Conservation (phyloP, 129 eudicot species). For the Heracleum sosnowskyi region DNA sequence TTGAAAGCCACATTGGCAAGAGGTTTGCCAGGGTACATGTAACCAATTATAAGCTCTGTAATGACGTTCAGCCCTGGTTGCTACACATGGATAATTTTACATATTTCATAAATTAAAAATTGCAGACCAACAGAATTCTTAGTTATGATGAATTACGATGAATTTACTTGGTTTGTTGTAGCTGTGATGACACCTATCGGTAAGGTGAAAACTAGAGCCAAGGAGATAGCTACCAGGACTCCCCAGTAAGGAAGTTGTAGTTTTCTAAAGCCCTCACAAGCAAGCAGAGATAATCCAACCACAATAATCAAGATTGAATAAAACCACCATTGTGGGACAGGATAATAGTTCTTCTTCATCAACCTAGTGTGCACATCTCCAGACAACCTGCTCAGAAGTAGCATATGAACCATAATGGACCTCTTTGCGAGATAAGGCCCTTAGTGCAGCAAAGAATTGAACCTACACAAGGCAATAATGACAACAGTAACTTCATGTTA, state of each 20-base stretch:
- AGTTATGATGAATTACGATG: too few species aligned
- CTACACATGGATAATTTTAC: too few species aligned
- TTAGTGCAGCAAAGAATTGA: conserved; percentile 38
- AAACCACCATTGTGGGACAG: conserved; percentile 84
- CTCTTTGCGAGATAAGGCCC: conserved; percentile 49
- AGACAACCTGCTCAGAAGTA: conserved; percentile 46
- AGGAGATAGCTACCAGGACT: conserved; percentile 38
- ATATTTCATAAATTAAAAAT: too few species aligned
- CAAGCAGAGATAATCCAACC: conserved; percentile 40
- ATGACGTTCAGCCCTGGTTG: too few species aligned
- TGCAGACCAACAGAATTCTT: too few species aligned
- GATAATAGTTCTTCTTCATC: conserved; percentile 69
- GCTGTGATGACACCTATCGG: conserved; percentile 62
- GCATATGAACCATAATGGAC: conserved; percentile 54
- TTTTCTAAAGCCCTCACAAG: conserved; percentile 72
- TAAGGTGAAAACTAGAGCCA: conserved; percentile 56
- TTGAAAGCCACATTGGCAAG: too few species aligned
- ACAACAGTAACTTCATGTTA: not conserved
- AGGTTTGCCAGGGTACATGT: too few species aligned
- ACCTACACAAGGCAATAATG: conserved; percentile 28
- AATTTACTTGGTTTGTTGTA: too few species aligned
- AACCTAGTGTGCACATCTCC: conserved; percentile 71
- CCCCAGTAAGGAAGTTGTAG: conserved; percentile 86
- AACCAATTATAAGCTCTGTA: too few species aligned
- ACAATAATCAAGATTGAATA: conserved; percentile 46